Percentiles rank a stretch among this genome's conserved stretches.
Conservation (phyloP, 257 asterid species). For the Ehretia macrophylla region DNA sequence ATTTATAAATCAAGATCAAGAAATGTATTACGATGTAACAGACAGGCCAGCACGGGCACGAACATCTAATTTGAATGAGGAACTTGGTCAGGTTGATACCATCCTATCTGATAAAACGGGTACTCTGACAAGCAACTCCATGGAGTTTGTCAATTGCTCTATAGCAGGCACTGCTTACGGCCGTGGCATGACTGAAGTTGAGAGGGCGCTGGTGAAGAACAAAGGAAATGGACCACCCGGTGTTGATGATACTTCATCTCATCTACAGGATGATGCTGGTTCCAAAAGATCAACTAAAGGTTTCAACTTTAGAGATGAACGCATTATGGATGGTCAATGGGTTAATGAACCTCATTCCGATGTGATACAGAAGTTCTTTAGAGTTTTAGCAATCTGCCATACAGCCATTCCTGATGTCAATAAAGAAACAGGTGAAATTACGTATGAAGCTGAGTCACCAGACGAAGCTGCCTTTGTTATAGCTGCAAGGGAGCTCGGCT, state of each 20-base stretch:
- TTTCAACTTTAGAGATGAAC: constrained; percentile 79
- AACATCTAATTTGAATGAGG: constrained; percentile 94
- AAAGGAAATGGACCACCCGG: constrained; percentile 37
- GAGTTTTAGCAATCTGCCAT: constrained; percentile 86
- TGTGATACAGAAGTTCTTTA: constrained; percentile 68
- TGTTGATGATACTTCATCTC: constrained; percentile 23
- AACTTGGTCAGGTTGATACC: constrained; percentile 86
- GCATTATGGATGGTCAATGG: constrained; percentile 87
- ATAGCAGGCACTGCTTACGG: constrained; percentile 88
- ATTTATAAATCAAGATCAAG: constrained; percentile 76
- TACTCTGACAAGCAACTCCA: constrained; percentile 86
- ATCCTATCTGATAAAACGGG: constrained; percentile 97
- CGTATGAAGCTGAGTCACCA: constrained; percentile 96
- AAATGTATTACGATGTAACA: constrained; percentile 77
- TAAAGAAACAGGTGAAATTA: constrained; percentile 53
- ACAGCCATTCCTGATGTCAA: constrained; percentile 88
- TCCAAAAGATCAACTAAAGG: constrained; percentile 57
- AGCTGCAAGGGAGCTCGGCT: constrained; percentile 92
- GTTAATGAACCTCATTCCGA: constrained; percentile 54
- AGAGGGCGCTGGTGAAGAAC: constrained; percentile 64
- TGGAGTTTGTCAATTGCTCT: constrained; percentile 94
- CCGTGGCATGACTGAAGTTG: constrained; percentile 90
- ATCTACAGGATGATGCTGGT: constrained; percentile 14
- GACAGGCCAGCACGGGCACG: constrained; percentile 91
- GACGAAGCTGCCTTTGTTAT: constrained; percentile 97